A percentile compares a stretch with the other conserved stretches of the same genome.
Conservation (phyloP, 75 land plant genomes). For the Pinus tabuliformis region DNA sequence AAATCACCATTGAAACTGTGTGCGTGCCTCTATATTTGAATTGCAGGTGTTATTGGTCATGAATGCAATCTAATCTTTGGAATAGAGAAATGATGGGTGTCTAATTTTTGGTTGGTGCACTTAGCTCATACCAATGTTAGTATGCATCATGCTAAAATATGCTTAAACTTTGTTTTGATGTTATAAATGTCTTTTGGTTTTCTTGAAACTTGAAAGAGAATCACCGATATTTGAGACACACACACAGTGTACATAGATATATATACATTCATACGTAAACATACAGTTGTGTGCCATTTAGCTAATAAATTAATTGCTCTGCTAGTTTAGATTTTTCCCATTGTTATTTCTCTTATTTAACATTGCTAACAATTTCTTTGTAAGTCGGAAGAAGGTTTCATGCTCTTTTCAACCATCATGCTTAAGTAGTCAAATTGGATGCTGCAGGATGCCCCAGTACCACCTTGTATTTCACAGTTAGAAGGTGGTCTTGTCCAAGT, state of each 20-base stretch:
- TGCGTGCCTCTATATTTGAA: no score
- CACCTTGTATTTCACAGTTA: conserved; percentile 96
- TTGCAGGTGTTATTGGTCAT: no score
- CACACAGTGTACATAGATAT: no score
- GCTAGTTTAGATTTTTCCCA: background rate
- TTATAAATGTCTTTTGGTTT: background rate
- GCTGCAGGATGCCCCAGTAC: conserved; percentile 98
- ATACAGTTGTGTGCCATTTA: background rate
- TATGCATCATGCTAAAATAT: no score
- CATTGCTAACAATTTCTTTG: background rate
- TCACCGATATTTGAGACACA: no score
- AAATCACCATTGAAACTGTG: no score
- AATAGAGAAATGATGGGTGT: no score
- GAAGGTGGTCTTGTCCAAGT: conserved; percentile 99
- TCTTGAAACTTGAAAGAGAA: no score
- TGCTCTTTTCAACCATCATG: background rate
- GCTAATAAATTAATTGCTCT: background rate
- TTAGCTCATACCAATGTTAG: no score
- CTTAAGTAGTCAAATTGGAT: background rate
- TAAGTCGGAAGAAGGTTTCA: background rate
- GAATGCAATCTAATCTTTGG: no score
- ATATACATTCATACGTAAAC: no score
- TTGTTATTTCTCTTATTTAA: background rate
- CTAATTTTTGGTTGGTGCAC: no score
- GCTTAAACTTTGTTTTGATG: background rate